Evolutionary conservation across 2,329 filamentous ascomycete species (phyloP).

Genomic region (Aspergillus transmontanensis): DNA sequence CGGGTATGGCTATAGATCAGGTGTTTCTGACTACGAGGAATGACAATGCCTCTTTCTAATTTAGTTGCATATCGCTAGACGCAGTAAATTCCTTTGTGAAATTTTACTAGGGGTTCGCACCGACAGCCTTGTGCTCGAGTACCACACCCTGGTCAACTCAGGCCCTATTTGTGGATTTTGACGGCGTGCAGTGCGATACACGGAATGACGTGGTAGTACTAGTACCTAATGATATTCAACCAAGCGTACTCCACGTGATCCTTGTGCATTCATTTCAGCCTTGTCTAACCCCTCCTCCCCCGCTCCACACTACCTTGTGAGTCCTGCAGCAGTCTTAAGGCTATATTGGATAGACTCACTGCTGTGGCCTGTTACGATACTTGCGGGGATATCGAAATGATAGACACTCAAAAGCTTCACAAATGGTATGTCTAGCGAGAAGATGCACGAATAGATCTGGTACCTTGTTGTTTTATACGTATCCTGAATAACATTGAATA

Average conservation of each 20-base stretch:
- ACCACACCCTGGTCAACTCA: neutral
- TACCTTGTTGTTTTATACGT: neutral
- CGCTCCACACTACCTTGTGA: neutral
- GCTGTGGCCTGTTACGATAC: neutral
- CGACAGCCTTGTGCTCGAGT: neutral
- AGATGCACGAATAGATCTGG: neutral
- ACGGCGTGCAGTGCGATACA: too few species aligned
- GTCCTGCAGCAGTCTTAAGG: neutral
- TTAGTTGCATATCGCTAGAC: neutral
- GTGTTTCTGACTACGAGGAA: too few species aligned
- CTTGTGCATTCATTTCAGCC: neutral
- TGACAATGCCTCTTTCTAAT: neutral
- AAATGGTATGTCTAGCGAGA: neutral
- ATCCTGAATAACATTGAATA: conserved; percentile 1
- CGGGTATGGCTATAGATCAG: neutral
- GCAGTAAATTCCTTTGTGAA: neutral
- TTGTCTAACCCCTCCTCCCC: neutral
- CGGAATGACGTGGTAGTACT: too few species aligned
- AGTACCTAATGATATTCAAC: too few species aligned
- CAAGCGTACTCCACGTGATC: too few species aligned
- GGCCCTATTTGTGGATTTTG: too few species aligned
- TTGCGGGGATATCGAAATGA: neutral
- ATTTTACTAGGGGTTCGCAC: too few species aligned
- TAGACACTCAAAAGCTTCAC: neutral
- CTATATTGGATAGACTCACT: neutral